A percentile compares a stretch with the other conserved stretches of the same genome.
phyloP scores from a whole-genome alignment of 306 rosid species.

The Arachis stenosperma region DNA sequence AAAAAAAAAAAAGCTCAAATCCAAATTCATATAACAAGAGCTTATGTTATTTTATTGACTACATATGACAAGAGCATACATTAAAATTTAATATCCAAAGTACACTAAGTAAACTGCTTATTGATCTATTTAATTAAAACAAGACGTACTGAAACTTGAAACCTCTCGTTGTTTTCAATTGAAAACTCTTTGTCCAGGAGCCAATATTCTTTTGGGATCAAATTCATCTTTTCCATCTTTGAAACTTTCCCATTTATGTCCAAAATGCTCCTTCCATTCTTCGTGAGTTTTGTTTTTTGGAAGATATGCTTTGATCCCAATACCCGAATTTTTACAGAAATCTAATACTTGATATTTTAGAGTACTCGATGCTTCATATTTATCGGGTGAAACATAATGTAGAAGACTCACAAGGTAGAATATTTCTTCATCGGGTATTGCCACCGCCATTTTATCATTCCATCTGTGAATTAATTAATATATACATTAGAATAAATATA shows the following conservation, averaged over 20 bases:
- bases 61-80: too few species aligned
- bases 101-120: neutral
- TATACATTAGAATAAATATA: too few species aligned
- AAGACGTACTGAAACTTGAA: neutral
- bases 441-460: conserved; percentile 70
- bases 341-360: conserved; percentile 49
- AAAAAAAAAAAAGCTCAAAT: too few species aligned
- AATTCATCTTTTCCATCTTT: conserved; percentile 48
- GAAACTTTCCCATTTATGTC: conserved; percentile 65
- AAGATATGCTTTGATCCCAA: conserved; percentile 63
- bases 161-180: neutral
- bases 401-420: conserved; percentile 60
- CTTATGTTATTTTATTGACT: too few species aligned
- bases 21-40: too few species aligned
- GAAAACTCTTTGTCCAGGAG: conserved; percentile 87
- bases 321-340: conserved; percentile 51
- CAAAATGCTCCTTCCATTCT: conserved; percentile 71
- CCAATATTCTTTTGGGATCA: conserved; percentile 72
- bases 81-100: too few species aligned
- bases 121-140: neutral
- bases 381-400: conserved; percentile 2
- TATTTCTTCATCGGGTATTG: conserved; percentile 65
- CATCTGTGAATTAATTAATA: conserved; percentile 51
- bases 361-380: neutral
- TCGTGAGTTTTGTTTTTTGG: conserved; percentile 47